A percentile compares a stretch with the other conserved stretches of the same genome.
Conservation (phyloP, 306 rosid genomes). For the Rosa persica region DNA sequence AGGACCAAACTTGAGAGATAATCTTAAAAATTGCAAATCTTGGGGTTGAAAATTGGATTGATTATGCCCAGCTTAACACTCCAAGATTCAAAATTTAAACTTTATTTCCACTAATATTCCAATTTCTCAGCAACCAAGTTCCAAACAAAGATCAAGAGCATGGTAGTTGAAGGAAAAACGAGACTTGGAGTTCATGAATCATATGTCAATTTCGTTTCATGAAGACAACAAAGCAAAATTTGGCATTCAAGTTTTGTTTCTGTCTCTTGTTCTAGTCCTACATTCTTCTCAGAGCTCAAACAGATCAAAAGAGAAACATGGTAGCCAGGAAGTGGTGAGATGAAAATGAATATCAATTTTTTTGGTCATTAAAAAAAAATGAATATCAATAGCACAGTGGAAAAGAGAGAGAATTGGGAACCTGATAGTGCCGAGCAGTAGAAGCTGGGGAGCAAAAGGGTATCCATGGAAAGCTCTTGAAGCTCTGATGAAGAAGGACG, state of each 20-base stretch:
- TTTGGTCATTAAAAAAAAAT: no score
- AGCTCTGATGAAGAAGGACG: conserved; percentile 57
- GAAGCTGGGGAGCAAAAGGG: conserved; percentile 52
- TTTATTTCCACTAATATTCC: neutral
- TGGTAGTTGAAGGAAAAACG: neutral
- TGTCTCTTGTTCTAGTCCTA: neutral
- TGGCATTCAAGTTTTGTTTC: neutral
- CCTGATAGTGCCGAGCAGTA: conserved; percentile 76
- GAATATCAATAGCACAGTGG: neutral
- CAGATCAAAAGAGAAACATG: neutral
- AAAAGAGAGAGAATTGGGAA: conserved; percentile 14
- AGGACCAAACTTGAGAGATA: neutral
- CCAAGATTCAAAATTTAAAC: neutral
- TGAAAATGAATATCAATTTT: neutral
- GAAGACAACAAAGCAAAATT: neutral
- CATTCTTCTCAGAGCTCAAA: conserved; percentile 1
- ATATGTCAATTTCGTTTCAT: neutral
- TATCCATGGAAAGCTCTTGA: conserved; percentile 44
- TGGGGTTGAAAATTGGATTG: neutral
- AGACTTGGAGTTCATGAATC: neutral
- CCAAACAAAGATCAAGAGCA: neutral
- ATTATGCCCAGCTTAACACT: neutral
- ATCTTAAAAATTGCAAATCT: neutral
- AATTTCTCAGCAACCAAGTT: neutral
- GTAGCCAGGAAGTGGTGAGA: neutral